Base-by-base conservation (phyloP, 306 rosid species). In the Citrullus amarus region DNA sequence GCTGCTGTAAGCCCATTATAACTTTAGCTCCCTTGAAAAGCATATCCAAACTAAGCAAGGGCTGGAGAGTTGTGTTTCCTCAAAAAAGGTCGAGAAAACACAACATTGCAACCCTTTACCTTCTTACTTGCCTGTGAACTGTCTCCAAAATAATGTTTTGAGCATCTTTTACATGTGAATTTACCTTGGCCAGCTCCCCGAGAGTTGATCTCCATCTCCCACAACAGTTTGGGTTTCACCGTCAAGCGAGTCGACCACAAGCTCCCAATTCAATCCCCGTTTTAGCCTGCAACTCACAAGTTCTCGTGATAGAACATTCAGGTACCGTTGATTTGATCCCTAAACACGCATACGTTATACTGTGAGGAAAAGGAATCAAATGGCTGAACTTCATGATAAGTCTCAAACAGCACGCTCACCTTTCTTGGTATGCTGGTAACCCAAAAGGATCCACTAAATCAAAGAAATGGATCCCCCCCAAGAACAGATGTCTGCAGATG, bases 101-200 rank as follows among this genome's bases (percentile, higher is more conserved):
- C 78, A 71, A 22, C 20, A 15, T 43, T 69, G 36, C 36, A 69
- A 69, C 55, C 55, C 77, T 28, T 30, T 44, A 48, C 15, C 16
- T 50, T 51, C 58, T 73, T 73, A 51, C 43, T 30, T 22, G 76
- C 36, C 55, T 68, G 51, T 67, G 34, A 68, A 68, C 48, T 22
- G 57, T 14, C 20, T 51, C 78, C 46, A 50, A 73, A 51, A 30
- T 16, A 70, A 72, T 59, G 84, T 77, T 22, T 81, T 44, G 17
- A 59, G 68, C 79, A 66, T 77, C 85, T 68, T 80, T 79, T 43
- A 57, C 75, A 30, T 57, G 78, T 75, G 70, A 79, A 62, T 75
- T 83, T 69, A 60, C 81, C 60, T 51, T 62, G 44, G 78, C 60
- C 78, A 73, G 78, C 78, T 15, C 78, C 50, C 61, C 30, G 66